Conservation (phyloP, 495 filamentous ascomycete genomes). For the Annulohypoxylon maeteangense region DNA sequence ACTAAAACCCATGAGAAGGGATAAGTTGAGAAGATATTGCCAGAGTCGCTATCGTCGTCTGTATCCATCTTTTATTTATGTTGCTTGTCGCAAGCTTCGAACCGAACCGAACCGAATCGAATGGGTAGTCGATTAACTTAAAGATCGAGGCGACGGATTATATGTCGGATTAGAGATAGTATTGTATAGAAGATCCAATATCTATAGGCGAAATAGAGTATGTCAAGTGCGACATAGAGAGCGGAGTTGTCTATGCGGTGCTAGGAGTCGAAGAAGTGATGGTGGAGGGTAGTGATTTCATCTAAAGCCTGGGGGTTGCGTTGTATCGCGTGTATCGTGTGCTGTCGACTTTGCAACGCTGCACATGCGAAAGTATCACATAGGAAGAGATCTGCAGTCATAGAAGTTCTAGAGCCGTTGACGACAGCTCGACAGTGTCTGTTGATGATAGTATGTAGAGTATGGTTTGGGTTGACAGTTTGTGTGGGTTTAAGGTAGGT, state of each 20-base stretch:
- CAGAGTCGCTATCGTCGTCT: slow-evolving; percentile 23
- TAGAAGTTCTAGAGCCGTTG: slow-evolving; percentile 4
- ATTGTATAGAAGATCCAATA: slow-evolving; percentile 2
- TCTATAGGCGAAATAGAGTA: slow-evolving; percentile 6
- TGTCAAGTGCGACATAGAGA: slow-evolving; percentile 31
- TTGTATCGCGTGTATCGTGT: slow-evolving; percentile 31
- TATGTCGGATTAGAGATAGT: background rate
- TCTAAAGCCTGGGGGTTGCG: slow-evolving; percentile 24
- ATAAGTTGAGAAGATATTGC: slow-evolving; percentile 31
- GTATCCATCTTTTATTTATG: slow-evolving; percentile 24
- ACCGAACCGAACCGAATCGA: slow-evolving; percentile 4
- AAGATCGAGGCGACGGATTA: slow-evolving; percentile 11
- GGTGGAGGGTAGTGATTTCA: slow-evolving; percentile 35
- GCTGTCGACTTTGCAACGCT: slow-evolving; percentile 30
- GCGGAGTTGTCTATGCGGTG: slow-evolving; percentile 28
- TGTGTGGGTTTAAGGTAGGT: background rate
- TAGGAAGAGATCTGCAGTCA: slow-evolving; percentile 25
- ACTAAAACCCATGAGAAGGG: slow-evolving; percentile 46
- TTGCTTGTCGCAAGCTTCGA: slow-evolving; percentile 9
- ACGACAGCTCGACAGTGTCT: slow-evolving; percentile 22
- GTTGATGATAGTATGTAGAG: background rate
- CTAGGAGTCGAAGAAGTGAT: slow-evolving; percentile 5
- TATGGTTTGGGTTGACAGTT: background rate
- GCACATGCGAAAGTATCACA: slow-evolving; percentile 14
- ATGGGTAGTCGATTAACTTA: background rate